A percentile compares a stretch with the other conserved stretches of the same genome.
Conservation (phyloP, 1,284 basidiomycete species). For the Fomitopsis palustris region DNA sequence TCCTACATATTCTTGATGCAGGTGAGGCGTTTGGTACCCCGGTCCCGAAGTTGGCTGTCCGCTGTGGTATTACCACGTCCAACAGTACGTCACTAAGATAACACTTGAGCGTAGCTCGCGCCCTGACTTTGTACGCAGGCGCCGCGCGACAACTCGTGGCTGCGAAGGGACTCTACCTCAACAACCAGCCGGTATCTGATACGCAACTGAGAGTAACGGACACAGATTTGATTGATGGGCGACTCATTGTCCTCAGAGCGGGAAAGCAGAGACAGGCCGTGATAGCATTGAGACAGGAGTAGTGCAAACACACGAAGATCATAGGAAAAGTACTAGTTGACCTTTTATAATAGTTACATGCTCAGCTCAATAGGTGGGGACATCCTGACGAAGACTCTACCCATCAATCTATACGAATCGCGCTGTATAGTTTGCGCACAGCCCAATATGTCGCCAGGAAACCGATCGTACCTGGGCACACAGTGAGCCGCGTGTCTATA, state of each 20-base stretch:
- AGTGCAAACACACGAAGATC: background rate
- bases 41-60: slow-evolving; percentile 54
- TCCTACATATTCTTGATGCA: slow-evolving; percentile 44
- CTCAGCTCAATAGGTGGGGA: background rate
- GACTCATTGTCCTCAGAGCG: slow-evolving; percentile 65
- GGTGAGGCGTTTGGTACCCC: slow-evolving; percentile 45
- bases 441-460: slow-evolving; percentile 89
- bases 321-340: background rate
- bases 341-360: background rate
- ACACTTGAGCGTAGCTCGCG: background rate
- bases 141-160: slow-evolving; percentile 53
- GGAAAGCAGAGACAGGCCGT: slow-evolving; percentile 78
- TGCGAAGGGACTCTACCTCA: slow-evolving; percentile 50
- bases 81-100: slow-evolving; percentile 37
- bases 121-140: slow-evolving; percentile 30
- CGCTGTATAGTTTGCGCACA: slow-evolving; percentile 75
- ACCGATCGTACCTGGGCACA: slow-evolving; percentile 68
- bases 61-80: slow-evolving; percentile 49
- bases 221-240: slow-evolving; percentile 57
- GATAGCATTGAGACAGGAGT: slow-evolving; percentile 32
- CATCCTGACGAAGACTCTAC: background rate
- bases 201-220: slow-evolving; percentile 42
- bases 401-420: slow-evolving; percentile 69
- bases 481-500: slow-evolving; percentile 1
- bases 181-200: slow-evolving; percentile 40